Conservation (phyloP, 1,284 basidiomycete genomes). For the Xerocomus minutiporus region DNA sequence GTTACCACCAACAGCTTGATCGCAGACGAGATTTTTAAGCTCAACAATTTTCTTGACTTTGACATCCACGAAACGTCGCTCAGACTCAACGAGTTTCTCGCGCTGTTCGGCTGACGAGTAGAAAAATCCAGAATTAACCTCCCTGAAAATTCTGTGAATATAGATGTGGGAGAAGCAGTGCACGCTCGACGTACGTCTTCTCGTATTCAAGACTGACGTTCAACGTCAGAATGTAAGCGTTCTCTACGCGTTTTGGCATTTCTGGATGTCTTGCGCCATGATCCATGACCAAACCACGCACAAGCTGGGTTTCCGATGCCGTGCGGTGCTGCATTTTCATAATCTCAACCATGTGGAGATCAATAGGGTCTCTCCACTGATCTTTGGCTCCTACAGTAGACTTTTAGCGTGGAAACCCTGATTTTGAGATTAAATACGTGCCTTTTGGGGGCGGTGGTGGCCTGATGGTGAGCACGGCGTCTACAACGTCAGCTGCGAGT, state of each 20-base stretch:
- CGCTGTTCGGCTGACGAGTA: slow-evolving; percentile 98
- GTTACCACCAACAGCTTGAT: slow-evolving; percentile 77
- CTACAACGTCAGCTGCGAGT: slow-evolving; percentile 90
- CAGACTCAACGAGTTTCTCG: slow-evolving; percentile 98
- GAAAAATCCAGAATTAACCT: slow-evolving; percentile 99
- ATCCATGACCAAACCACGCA: slow-evolving; percentile 92
- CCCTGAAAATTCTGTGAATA: slow-evolving; percentile 48
- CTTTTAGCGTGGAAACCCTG: slow-evolving; percentile 24
- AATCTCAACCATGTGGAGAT: slow-evolving; percentile 99
- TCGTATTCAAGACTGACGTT: slow-evolving; percentile 99
- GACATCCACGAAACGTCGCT: slow-evolving; percentile 90
- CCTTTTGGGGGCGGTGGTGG: slow-evolving; percentile 63
- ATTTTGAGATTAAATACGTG: slow-evolving; percentile 29
- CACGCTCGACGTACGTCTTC: slow-evolving; percentile 79
- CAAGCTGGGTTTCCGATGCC: slow-evolving; percentile 95
- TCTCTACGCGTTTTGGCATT: slow-evolving; percentile 98
- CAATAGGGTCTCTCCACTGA: slow-evolving; percentile 84
- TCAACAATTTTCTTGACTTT: slow-evolving; percentile 97
- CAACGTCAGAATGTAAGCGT: slow-evolving; percentile 92
- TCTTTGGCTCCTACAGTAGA: slow-evolving; percentile 49
- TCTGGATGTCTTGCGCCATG: slow-evolving; percentile 98
- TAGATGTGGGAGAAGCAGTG: slow-evolving; percentile 17
- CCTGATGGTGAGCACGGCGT: slow-evolving; percentile 90
- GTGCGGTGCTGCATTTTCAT: slow-evolving; percentile 99
- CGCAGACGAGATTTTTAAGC: slow-evolving; percentile 95